Conservation (phyloP, 2,329 filamentous ascomycete genomes). For the Xylaria polymorpha region DNA sequence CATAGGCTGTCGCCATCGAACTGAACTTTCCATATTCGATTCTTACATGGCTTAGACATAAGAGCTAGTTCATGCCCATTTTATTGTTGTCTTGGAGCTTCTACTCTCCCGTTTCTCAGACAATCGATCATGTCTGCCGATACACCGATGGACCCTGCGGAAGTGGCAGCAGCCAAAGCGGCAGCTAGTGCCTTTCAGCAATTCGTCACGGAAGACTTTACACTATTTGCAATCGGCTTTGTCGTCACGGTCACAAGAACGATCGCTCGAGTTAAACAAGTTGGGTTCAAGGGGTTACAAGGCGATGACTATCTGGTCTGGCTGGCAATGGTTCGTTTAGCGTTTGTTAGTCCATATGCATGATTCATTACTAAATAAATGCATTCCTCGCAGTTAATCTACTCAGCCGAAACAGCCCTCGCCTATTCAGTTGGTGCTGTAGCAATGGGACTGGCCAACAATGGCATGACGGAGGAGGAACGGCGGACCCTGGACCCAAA, state of each 20-base stretch:
- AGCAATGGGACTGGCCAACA: slow-evolving; percentile 64
- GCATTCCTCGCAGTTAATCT: slow-evolving; percentile 56
- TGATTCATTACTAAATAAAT: slow-evolving; percentile 7
- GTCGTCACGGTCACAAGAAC: slow-evolving; percentile 34
- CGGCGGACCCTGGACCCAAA: slow-evolving; percentile 56
- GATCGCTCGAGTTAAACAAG: slow-evolving; percentile 37
- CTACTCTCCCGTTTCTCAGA: background rate
- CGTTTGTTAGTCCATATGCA: slow-evolving; percentile 5
- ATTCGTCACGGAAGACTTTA: slow-evolving; percentile 37
- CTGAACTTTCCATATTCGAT: background rate
- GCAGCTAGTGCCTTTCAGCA: slow-evolving; percentile 25
- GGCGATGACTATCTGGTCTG: slow-evolving; percentile 53
- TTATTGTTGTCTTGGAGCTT: background rate
- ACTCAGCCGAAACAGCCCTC: slow-evolving; percentile 60
- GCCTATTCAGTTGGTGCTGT: slow-evolving; percentile 61
- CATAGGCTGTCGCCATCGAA: background rate
- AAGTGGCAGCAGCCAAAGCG: slow-evolving; percentile 13
- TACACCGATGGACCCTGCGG: slow-evolving; percentile 17
- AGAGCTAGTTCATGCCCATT: background rate
- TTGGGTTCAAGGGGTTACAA: slow-evolving; percentile 37
- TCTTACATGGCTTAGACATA: slow-evolving; percentile 1
- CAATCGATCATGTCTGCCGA: slow-evolving; percentile 3
- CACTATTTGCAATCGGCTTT: slow-evolving; percentile 37
- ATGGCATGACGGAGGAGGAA: slow-evolving; percentile 63
- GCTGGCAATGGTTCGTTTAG: slow-evolving; percentile 49